A percentile compares a stretch with the other conserved stretches of the same genome.
phyloP scores from a whole-genome alignment of 2,329 filamentous ascomycete species.

The Sporothrix brunneoviolacea region DNA sequence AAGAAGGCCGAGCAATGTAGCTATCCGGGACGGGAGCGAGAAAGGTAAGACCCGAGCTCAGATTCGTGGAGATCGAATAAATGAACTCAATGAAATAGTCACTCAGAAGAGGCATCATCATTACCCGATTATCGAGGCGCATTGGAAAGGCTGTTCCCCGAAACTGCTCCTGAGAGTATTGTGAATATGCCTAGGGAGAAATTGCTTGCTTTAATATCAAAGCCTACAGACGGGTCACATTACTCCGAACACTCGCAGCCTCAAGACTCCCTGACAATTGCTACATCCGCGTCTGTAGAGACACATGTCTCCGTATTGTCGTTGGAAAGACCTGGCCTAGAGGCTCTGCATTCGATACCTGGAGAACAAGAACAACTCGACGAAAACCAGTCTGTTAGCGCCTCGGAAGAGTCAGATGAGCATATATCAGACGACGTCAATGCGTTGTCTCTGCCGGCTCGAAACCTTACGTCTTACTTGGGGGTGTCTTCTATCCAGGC shows the following conservation, averaged over 20 bases:
- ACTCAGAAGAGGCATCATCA: background rate
- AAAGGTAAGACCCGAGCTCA: background rate
- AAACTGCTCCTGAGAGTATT: background rate
- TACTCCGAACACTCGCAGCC: background rate
- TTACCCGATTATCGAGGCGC: background rate
- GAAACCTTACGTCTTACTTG: background rate
- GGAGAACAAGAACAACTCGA: background rate
- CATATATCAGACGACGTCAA: slow-evolving; percentile 1
- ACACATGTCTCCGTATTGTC: background rate
- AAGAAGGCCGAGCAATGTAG: background rate
- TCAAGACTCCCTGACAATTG: background rate
- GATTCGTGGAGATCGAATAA: background rate
- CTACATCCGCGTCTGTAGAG: background rate
- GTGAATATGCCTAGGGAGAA: background rate
- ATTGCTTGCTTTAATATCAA: background rate
- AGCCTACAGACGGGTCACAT: background rate
- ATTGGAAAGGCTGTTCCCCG: background rate
- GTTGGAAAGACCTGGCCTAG: background rate
- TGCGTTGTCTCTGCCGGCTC: background rate
- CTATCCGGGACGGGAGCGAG: background rate
- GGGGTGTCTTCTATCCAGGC: background rate
- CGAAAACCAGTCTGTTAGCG: background rate
- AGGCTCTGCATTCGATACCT: background rate
- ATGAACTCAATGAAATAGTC: background rate
- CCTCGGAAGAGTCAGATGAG: background rate